Percentiles rank a stretch among this genome's conserved stretches.
These are phyloP conservation scores for Cytospora chrysosperma DNA, from an alignment of 2,329 filamentous ascomycete species.

Conservation along the genomic window DNA sequence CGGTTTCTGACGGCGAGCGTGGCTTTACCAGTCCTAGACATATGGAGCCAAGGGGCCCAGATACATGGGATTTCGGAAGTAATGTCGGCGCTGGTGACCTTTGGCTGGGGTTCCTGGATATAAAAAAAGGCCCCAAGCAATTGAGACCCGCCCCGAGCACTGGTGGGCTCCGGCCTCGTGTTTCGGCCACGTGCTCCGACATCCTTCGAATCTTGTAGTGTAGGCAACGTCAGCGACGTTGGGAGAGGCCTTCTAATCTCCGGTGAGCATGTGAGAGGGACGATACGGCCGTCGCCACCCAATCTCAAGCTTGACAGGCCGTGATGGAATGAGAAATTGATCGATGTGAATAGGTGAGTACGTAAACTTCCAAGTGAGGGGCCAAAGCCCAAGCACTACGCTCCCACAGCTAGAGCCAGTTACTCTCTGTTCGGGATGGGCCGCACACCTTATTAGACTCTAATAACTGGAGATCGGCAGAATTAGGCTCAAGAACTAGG, in stretches of 20 bases:
- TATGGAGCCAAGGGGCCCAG: too few species aligned
- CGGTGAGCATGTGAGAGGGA: background rate
- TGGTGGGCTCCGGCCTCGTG: background rate
- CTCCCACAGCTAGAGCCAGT: too few species aligned
- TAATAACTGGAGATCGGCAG: background rate
- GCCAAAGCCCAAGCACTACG: background rate
- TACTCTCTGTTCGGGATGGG: conserved; percentile 13
- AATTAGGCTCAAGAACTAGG: background rate
- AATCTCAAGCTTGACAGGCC: background rate
- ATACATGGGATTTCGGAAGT: too few species aligned
- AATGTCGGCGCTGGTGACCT: too few species aligned
- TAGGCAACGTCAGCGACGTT: background rate
- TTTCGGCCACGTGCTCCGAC: background rate
- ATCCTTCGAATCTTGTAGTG: background rate
- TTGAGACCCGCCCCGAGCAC: too few species aligned
- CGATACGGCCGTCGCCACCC: too few species aligned
- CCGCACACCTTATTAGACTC: conserved; percentile 10
- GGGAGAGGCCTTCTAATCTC: too few species aligned
- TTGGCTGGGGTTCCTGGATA: background rate
- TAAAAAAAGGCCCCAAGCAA: background rate
- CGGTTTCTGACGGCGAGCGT: too few species aligned
- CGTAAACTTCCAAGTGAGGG: too few species aligned
- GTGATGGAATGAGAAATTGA: too few species aligned
- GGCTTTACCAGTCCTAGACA: too few species aligned
- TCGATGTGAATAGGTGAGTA: too few species aligned